A percentile compares a stretch with the other conserved stretches of the same genome.
Evolutionary conservation across 1,284 basidiomycete species (phyloP).

Genomic region (Ganoderma meredithae): DNA sequence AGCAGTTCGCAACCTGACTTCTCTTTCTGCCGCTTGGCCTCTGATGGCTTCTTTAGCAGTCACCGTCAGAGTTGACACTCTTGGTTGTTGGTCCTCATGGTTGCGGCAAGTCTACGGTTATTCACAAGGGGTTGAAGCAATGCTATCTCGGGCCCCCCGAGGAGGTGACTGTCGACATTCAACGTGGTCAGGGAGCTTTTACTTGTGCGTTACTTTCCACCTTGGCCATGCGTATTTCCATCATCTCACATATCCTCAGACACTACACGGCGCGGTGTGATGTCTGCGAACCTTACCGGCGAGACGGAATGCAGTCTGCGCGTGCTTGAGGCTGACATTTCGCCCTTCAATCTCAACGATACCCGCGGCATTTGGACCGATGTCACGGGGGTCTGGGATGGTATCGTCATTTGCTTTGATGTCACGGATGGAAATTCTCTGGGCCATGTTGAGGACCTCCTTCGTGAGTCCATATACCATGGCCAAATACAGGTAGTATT

Average conservation of each 20-base stretch:
- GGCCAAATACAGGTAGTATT: not conserved
- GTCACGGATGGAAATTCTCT: slow-evolving; percentile 67
- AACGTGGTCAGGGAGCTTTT: slow-evolving; percentile 25
- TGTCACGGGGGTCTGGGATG: slow-evolving; percentile 67
- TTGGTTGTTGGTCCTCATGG: slow-evolving; percentile 72
- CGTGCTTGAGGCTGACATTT: slow-evolving; percentile 63
- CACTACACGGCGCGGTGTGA: slow-evolving; percentile 55
- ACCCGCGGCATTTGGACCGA: slow-evolving; percentile 46
- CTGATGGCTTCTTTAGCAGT: not conserved
- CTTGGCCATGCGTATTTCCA: not conserved
- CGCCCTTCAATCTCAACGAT: slow-evolving; percentile 38
- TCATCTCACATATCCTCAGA: slow-evolving; percentile 43
- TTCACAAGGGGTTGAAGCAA: slow-evolving; percentile 70
- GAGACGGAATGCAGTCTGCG: slow-evolving; percentile 50
- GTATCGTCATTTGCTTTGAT: slow-evolving; percentile 80
- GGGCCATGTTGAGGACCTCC: slow-evolving; percentile 63
- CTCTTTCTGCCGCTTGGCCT: not conserved
- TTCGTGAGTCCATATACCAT: slow-evolving; percentile 55
- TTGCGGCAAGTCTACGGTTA: slow-evolving; percentile 77
- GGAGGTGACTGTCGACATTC: slow-evolving; percentile 41
- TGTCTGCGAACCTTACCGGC: slow-evolving; percentile 46
- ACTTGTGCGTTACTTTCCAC: slow-evolving; percentile 34
- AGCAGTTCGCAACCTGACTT: not conserved
- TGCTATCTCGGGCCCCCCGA: slow-evolving; percentile 59
- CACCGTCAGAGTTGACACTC: slow-evolving; percentile 53